Conservation (phyloP, 306 rosid genomes). For the Pyrus betulifolia region DNA sequence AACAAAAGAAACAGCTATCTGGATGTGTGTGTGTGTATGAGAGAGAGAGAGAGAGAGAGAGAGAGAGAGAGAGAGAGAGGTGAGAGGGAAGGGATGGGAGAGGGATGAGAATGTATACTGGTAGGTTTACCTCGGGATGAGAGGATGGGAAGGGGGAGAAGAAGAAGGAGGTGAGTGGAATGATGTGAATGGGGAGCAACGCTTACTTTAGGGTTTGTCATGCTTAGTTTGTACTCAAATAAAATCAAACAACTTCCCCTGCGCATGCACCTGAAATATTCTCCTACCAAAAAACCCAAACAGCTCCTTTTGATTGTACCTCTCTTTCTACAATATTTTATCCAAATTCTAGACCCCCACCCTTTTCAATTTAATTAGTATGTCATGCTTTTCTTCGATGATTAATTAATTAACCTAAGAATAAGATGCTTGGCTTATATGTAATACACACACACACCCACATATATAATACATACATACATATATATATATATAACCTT, state of each 20-base stretch:
- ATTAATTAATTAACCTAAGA: conserved; percentile 30
- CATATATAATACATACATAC: fast-evolving
- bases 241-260: conserved; percentile 33
- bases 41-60: background rate
- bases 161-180: conserved; percentile 93
- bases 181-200: conserved; percentile 86
- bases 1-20: background rate
- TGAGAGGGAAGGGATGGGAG: conserved; percentile 22
- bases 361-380: conserved; percentile 24
- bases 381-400: conserved; percentile 48
- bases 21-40: background rate
- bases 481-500: no score
- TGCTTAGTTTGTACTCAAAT: conserved; percentile 94
- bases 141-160: conserved; percentile 42
- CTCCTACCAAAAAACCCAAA: conserved; percentile 47
- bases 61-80: background rate
- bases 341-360: conserved; percentile 24
- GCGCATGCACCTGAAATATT: conserved; percentile 95
- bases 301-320: conserved; percentile 37
- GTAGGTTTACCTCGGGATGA: conserved; percentile 77
- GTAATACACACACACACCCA: background rate
- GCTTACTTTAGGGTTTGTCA: conserved; percentile 90
- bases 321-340: conserved; percentile 7
- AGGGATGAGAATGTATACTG: conserved; percentile 49
- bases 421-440: conserved; percentile 75